Evolutionary conservation across 768 basidiomycete species (phyloP), one percentile per base, ranked within the genome.

Genomic region (Termitomyces sp.): DNA sequence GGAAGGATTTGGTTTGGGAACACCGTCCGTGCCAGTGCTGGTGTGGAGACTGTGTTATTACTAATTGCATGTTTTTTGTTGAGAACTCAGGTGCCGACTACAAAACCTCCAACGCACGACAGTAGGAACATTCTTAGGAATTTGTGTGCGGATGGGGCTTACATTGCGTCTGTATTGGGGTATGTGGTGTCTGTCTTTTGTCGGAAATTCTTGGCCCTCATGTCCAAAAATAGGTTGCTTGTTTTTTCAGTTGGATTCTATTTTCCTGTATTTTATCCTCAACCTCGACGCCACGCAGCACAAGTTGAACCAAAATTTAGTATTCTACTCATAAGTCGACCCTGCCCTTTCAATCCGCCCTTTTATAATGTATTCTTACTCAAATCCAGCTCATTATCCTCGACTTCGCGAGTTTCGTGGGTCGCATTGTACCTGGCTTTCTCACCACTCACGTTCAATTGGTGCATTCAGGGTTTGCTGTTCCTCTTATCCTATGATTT

Each of bases 21-120:
- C 36, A 74, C 76, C 18, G 76, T 77, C 23, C 72, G 79, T 3
- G 74, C 71, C 14, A 79, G 73, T 56, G 80, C 77, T 0, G 75
- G 64, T 43, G 61, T 83, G 20, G 63, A 77, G 40, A 67, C 71
- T 9, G 79, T 66, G 1, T 62, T 77, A 9, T 65, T 82, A 52
- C 26, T 76, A 28, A 63, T 78, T 50, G 77, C 76, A 0, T 73
- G 77, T 61, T n/a, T 73, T 6, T 61, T 77, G 50, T 76, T 81
- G 70, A 68, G 70, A 41, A 70, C 79, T 8, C 74, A 75, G 20
- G 50, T 74, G 0, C 68, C 72, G 0, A 49, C 56, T 4, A 67
- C 72, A 3, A 66, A 67, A 43, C 57, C 55, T 36, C 26, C 55
- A 26, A 26, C 23, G 4, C 55, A 44, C 13, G 35, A 46, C 40